phyloP scores from a whole-genome alignment of 768 basidiomycete genomes.

The Serendipita sp. region DNA sequence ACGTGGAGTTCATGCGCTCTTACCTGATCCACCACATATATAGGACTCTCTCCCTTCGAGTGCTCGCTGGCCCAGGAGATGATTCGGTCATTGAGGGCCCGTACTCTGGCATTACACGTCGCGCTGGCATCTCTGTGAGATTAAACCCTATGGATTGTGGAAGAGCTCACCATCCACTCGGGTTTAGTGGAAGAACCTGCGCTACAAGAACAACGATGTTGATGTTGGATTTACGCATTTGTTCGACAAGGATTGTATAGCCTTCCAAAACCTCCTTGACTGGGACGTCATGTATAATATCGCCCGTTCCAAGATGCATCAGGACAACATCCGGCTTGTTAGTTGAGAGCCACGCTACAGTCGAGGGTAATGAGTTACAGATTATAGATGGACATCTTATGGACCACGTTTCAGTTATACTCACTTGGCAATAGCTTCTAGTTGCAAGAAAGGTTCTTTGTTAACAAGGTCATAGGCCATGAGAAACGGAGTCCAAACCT shows the following conservation, averaged over 20 bases:
- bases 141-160: neutral
- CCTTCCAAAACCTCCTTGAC: neutral
- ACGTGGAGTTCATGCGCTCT: neutral
- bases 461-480: neutral
- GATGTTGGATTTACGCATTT: neutral
- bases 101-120: neutral
- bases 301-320: neutral
- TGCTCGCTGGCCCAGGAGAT: neutral
- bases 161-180: neutral
- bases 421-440: neutral
- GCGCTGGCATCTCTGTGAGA: neutral
- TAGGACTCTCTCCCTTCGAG: neutral
- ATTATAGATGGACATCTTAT: neutral
- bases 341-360: neutral
- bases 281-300: neutral
- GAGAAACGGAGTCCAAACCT: neutral
- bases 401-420: neutral
- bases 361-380: neutral
- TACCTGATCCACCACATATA: conserved; percentile 4
- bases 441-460: too few relatives aligned
- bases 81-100: neutral
- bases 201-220: neutral
- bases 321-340: neutral
- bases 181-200: neutral
- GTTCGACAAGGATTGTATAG: neutral